Base-by-base conservation (phyloP, 352 stramenopile genomes). In the Phytophthora kernoviae region DNA sequence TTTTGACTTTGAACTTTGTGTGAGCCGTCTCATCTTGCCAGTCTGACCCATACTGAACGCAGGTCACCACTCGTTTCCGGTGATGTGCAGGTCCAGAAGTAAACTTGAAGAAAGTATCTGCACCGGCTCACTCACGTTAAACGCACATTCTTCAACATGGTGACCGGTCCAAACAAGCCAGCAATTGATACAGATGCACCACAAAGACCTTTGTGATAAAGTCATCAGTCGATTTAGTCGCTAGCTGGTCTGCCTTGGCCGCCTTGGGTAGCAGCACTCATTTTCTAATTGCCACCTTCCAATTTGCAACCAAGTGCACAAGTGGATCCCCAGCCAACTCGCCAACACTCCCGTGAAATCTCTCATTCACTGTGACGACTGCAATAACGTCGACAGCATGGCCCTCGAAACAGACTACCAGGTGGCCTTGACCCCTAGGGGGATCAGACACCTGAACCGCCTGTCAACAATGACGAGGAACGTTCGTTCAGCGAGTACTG, bases 401-500 rank as follows among this genome's bases (percentile, higher is more conserved):
- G 39, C 60, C 34, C 58, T 52, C 18, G 52, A 61, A 45, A 61
- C 54, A 15, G 58, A 68, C 22, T 76, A 67, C 54, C 68, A 73
- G 37, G 54, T 67, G 57, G 62, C 40, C n/a, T 18, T 70, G 41
- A 73, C 68, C 15, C 67, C 68, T 20, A 63, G 63, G 18, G 37
- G 54, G 40, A 36, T 68, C 68, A 45, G 58, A 65, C 54, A 14
- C 40, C 22, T 30, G 54, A 73, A n/a, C 49, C 68, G 11, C 12
- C 41, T 10, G 52, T 62, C 12, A 54, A 55, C 27, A 60, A 69
- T 30, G 62, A 73, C 42, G 51, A 70, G 34, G 41, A 66, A 2
- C 68, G 44, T n/a, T 73, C 63, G n/a, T 53, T 73, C 42, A 48
- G 58, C 21, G 65, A 79, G 30, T 81, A 78, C 56, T 68, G 65